Evolutionary conservation across 352 stramenopile species (phyloP).

Genomic region (Blastocystis sp.): DNA sequence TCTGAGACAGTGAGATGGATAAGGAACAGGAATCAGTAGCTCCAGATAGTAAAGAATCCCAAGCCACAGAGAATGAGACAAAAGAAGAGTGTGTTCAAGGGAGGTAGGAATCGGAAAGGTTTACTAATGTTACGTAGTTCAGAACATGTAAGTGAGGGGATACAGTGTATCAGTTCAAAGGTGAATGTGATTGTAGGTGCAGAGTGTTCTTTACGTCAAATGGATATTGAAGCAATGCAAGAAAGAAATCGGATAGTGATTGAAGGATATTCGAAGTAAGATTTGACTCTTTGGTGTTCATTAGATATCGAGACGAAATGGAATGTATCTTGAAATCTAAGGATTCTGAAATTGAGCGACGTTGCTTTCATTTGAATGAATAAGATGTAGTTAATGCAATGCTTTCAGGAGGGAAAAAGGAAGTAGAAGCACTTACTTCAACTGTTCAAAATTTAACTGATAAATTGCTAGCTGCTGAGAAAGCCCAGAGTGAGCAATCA

Average conservation of each 20-base stretch:
- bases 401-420: slow-evolving; percentile 13
- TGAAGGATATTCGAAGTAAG: slow-evolving; percentile 21
- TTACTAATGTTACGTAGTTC: no score
- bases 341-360: not conserved
- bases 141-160: not conserved
- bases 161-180: not conserved
- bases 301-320: slow-evolving; percentile 10
- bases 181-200: not conserved
- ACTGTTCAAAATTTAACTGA: not conserved
- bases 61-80: not conserved
- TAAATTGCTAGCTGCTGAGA: not conserved
- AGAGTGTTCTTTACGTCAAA: slow-evolving; percentile 11
- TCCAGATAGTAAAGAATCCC: not conserved
- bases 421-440: slow-evolving; percentile 5
- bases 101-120: no score
- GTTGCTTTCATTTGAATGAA: not conserved
- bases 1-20: not conserved
- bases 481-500: not conserved
- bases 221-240: slow-evolving; percentile 26
- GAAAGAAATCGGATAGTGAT: not conserved
- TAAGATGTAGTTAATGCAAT: slow-evolving; percentile 10
- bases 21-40: not conserved
- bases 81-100: no score
- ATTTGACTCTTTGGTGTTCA: not conserved
- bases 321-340: not conserved